These are phyloP conservation scores for Kwoniella bestiolae DNA, from an alignment of 768 basidiomycete species.

Conservation along the genomic window DNA sequence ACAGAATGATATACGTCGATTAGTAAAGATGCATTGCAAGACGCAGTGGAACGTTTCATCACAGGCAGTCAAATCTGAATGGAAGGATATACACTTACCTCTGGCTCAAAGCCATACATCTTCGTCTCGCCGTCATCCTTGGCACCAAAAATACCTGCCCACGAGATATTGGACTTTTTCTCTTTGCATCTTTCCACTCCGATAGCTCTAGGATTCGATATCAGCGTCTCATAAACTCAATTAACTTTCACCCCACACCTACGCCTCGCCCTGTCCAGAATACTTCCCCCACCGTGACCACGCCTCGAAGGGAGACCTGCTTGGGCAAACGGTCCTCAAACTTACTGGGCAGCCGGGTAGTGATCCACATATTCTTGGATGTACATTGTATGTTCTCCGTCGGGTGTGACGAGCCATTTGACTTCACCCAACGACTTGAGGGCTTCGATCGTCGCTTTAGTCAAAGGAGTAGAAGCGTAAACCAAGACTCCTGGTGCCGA, in stretches of 20 bases:
- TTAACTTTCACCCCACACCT: neutral
- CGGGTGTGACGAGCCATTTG: slow-evolving; percentile 58
- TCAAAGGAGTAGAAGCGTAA: slow-evolving; percentile 77
- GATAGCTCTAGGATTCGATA: slow-evolving; percentile 60
- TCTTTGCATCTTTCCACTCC: slow-evolving; percentile 66
- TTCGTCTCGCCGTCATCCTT: slow-evolving; percentile 65
- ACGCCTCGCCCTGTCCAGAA: neutral
- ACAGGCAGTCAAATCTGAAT: neutral
- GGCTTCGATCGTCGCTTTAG: slow-evolving; percentile 67
- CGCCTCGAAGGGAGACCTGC: neutral
- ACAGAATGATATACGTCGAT: neutral
- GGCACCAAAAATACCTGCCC: slow-evolving; percentile 66
- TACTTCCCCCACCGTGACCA: neutral
- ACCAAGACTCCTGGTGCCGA: slow-evolving; percentile 68
- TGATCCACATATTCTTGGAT: slow-evolving; percentile 62
- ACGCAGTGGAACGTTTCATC: neutral
- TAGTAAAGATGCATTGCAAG: neutral
- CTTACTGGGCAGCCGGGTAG: slow-evolving; percentile 63
- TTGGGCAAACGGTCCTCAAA: slow-evolving; percentile 5
- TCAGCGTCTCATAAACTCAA: neutral
- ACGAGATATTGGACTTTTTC: slow-evolving; percentile 59
- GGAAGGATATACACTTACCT: slow-evolving; percentile 45
- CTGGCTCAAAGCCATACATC: slow-evolving; percentile 75
- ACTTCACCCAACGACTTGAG: slow-evolving; percentile 16
- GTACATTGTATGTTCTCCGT: slow-evolving; percentile 58